Evolutionary conservation across 2,329 filamentous ascomycete species (phyloP), one percentile per base, ranked within the genome.

Genomic region (Pseudogymnoascus sp.): DNA sequence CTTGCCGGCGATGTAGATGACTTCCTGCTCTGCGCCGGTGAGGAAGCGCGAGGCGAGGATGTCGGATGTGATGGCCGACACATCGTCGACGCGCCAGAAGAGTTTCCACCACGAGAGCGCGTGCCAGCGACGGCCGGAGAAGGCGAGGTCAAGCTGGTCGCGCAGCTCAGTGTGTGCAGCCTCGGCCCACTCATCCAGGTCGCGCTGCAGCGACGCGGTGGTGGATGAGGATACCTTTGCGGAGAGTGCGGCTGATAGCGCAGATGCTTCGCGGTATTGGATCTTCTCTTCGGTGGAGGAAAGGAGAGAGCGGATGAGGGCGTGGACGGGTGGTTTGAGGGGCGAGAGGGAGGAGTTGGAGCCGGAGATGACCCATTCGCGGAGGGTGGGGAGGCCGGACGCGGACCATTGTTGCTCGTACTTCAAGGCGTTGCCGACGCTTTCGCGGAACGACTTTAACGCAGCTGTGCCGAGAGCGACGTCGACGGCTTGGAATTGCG

Each of bases 31-130:
- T 0, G 92, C 87, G 3, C 82, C 82, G 0, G 86, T 82, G 3
- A 99, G 80, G 77, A 95, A 97, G 6, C 83, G 80, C 65, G 86
- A 85, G 63, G 83, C 82, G 2, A 97, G 77, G 63, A 97, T 87
- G 67, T 94, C 89, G 1, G 85, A 84, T 2, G 89, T 86, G 60
- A 96, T 85, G 81, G 93, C 88, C 2, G 85, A 84, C 9, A 97
- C 90, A 68, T 97, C 93, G 70, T 97, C 93, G 22, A 94, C 91
- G 18, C 91, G 85, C 91, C 91, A 96, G 71, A 96, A 91, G 0
- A 97, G 81, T 72, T 96, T 96, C 88, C 91, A 97, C 92, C 93
- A 97, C 14, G 86, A 82, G 3, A 96, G 78, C 64, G 89, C 87
- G 25, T 84, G 82, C 93, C 93, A 97, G 38, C 85, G 80, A 16